These are phyloP conservation scores for Punica granatum DNA, from an alignment of 345 rosid species.

Conservation along the genomic window DNA sequence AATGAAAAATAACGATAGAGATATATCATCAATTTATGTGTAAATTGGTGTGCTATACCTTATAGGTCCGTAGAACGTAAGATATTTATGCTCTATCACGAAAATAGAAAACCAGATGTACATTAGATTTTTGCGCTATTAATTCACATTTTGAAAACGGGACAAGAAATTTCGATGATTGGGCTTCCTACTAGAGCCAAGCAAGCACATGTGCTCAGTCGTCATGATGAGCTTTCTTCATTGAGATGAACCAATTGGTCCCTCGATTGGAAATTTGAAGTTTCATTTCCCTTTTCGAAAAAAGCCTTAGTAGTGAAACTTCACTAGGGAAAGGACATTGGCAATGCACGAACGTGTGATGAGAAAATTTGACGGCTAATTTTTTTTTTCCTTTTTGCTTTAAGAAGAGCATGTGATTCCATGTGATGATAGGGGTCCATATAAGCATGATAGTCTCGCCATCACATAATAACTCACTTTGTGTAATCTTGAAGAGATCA, in stretches of 20 bases:
- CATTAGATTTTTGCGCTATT: too few species aligned
- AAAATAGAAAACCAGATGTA: too few species aligned
- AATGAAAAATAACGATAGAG: too few species aligned
- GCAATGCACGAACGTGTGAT: background rate
- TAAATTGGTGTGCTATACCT: too few species aligned
- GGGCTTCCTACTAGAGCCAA: background rate
- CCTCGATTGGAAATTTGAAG: background rate
- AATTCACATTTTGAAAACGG: too few species aligned
- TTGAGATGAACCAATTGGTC: background rate
- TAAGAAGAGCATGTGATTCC: background rate
- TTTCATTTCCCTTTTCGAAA: background rate
- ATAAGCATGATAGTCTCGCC: background rate
- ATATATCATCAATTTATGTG: too few species aligned
- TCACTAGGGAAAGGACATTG: background rate
- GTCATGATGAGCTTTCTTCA: background rate
- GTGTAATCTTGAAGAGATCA: background rate
- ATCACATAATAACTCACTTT: background rate
- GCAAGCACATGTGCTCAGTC: background rate
- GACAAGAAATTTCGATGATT: background rate
- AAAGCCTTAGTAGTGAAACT: background rate
- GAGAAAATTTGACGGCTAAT: background rate
- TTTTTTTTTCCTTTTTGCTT: background rate
- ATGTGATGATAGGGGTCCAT: slow-evolving; percentile 4
- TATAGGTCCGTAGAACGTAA: too few species aligned
- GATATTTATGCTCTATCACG: background rate